Evolutionary conservation across 257 asterid genomes (phyloP).

Genomic region (Leptodermis oblonga): DNA sequence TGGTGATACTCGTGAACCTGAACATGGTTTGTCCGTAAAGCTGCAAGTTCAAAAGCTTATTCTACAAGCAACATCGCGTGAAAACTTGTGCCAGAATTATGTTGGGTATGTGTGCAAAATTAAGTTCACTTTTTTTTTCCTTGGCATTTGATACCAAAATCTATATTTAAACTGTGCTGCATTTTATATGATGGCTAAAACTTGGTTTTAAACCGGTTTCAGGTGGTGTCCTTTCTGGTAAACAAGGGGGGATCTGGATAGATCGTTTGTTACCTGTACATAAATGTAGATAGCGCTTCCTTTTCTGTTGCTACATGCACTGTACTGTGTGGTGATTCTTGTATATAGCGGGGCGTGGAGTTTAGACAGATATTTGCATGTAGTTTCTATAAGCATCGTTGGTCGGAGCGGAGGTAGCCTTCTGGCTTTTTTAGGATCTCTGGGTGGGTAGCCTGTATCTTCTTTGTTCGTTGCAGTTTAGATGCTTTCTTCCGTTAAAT

Average conservation of each 20-base stretch:
- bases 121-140: too few relatives aligned
- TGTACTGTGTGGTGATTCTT: constrained; percentile 4
- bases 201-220: constrained; percentile 24
- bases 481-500: too few relatives aligned
- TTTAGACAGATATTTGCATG: neutral
- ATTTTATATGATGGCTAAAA: neutral
- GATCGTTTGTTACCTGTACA: constrained; percentile 12
- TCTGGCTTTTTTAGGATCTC: neutral
- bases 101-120: constrained; percentile 63
- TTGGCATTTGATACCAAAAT: too few relatives aligned
- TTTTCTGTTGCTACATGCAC: neutral
- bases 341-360: constrained; percentile 5
- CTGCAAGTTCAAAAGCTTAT: constrained; percentile 94
- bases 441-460: neutral
- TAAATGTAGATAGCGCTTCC: constrained; percentile 14
- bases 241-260: constrained; percentile 1
- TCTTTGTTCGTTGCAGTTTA: neutral
- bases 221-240: constrained; percentile 99
- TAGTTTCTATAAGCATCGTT: neutral
- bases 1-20: constrained; percentile 82
- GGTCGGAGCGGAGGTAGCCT: neutral
- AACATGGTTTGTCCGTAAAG: constrained; percentile 88
- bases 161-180: neutral
- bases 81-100: constrained; percentile 93
- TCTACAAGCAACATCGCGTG: constrained; percentile 85